Evolutionary conservation across 1,139 yeast species (phyloP), one percentile per base, ranked within the genome.

Genomic region (Lodderomyces theae): DNA sequence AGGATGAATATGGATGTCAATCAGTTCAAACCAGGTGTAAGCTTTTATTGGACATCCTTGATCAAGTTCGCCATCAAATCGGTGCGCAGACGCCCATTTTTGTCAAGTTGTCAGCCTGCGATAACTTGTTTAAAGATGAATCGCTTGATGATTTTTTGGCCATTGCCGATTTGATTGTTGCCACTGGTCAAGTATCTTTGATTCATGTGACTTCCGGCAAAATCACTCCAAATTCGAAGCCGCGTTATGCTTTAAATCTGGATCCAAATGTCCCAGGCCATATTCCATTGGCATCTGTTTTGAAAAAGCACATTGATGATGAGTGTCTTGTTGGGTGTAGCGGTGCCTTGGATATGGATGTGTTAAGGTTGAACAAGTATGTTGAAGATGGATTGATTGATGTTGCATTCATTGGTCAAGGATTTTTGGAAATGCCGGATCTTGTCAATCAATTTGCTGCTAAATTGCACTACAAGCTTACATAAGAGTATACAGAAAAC

Each of bases 21-120:
- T 19, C 72, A 42, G 67, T 81, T 47, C 86, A 80, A 54, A 82
- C 82, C 64, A 69, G 87, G 47, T 70, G 80, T 23, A 65, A 83
- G 43, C 72, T 82, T 50, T 50, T 72, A n/a, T 58, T 81, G 34
- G 83, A 81, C 51, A 67, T 81, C 21, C 62, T 82, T 34, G 83
- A 79, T 44, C 76, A 72, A 11, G 54, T 72, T 5, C 59, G 61
- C 41, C 41, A 50, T 2, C 57, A 53, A 33, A 56, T 67, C 15
- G 24, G 25, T 22, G 16, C 9, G 6, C 6, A 28, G 4, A n/a
- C 56, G 18, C 79, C 80, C 3, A 40, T 75, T 2, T 69, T 69
- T 43, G 57, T 74, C 12, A 64, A 80, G 54, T 48, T 75, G 31
- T 67, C 74, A 22, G 74, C 69, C 5, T 50, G 61, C 28, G 79